Base-by-base conservation (phyloP, 1,139 yeast genomes). In the Zygosaccharomyces sapae region DNA sequence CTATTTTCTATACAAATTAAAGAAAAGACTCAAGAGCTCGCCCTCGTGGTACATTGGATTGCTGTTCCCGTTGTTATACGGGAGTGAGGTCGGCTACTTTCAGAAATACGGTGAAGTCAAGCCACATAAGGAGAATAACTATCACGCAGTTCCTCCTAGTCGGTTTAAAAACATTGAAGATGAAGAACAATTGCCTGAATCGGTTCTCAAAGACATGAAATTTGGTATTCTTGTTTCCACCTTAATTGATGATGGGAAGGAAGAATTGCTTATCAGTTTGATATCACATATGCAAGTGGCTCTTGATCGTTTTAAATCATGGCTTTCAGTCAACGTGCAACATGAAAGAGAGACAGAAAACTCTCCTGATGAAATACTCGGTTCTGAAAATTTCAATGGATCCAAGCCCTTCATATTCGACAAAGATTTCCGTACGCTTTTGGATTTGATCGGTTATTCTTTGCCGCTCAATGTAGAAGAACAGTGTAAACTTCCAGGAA, bases 1-100 rank as follows among this genome's bases (percentile, higher is more conserved):
- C 31, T 82, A 83, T 58, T 88, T 75, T 57, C 80, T 88, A 80
- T 76, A 78, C 50, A 77, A 78, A 52, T 72, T 92, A 53, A 77
- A 76, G 49, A 67, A 68, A 64, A 76, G 67, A 52, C 71, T 73
- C 51, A 72, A 63, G 41, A 75, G 64, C 59, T 77, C 80, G 57
- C 95, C 75, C 45, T 72, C 72, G 0, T 63, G 80, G 51, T 83
- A 79, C 41, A 73, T 85, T 12, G 96, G 89, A 58, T 56, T 90
- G 7, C 67, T 88, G 36, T 86, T 86, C 66, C 77, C 83, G 24
- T 70, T 86, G 56, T 66, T 81, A 53, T 79, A 79, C 43, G 79
- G 75, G 18, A 63, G 68, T 20, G 62, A 58, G 13, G 55, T 71
- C 5, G 70, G 68, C 25, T 73, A 73, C 51, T 73, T 70, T 46